Evolutionary conservation across 2,329 filamentous ascomycete species (phyloP), one percentile per base, ranked within the genome.

Genomic region (Dactylonectria estremocensis): DNA sequence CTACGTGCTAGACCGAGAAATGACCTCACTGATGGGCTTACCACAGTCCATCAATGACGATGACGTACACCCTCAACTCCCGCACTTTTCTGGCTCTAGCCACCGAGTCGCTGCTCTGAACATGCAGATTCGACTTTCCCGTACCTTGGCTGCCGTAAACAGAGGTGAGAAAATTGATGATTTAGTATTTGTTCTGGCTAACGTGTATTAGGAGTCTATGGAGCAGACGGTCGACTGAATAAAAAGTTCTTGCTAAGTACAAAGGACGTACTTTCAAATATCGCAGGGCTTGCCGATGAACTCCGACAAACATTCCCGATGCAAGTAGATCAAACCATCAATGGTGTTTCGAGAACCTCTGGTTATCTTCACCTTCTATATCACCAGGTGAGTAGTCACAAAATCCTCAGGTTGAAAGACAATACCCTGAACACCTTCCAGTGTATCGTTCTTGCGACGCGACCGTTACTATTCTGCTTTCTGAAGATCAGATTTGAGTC

Each of bases 21-120:
- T 88, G 81, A 86, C 85, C 1, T 86, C 85, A 0, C 68, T 88
- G 2, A 86, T 88, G 83, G 87, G 87, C 0, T 68, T 87, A 0
- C 86, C 87, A 0, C 81, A 84, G 52, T 83, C 84, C 0, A 79
- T 88, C 2, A 78, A 80, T 20, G 85, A 88, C 45, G 83, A 87
- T n/a, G 84, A 88, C 48, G 82, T 89, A 0, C 80, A 83, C 8
- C 83, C 84, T 1, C 78, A 80, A 33, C 71, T 81, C 1, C 79
- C 79, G 0, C 71, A 72, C 2, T 80, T 78, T 16, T 69, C 67
- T 0, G 79, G 77, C 1, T 77, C 76, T 0, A 22, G 66, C 0
- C 75, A 78, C 8, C 64, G 78, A 3, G 73, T 71, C 0, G 72
- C 76, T 2, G 77, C 78, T 0, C 61, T 81, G 18, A 68, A 76